phyloP scores from a whole-genome alignment of 352 stramenopile species.

The Discostella stelligera region DNA sequence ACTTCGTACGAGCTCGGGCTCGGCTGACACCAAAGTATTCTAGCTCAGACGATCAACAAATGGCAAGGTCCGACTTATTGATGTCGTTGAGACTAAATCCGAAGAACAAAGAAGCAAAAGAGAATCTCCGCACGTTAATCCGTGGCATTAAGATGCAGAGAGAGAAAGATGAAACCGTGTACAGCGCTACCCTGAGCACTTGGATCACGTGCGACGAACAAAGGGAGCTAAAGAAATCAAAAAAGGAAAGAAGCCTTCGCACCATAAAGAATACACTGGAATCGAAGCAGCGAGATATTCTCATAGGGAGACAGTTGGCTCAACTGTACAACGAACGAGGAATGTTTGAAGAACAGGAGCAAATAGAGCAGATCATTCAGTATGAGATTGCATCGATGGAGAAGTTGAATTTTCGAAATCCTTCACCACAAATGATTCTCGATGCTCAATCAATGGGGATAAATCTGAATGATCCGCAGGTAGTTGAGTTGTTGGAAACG shows the following conservation, averaged over 20 bases:
- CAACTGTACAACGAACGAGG: constrained; percentile 44
- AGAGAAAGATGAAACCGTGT: constrained; percentile 41
- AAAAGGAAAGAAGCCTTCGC: constrained; percentile 3
- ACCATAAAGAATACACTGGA: constrained; percentile 18
- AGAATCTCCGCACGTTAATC: constrained; percentile 23
- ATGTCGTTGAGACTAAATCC: constrained; percentile 27
- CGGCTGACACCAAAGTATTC: constrained; percentile 36
- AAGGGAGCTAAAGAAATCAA: constrained; percentile 23
- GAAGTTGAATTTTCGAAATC: constrained; percentile 50
- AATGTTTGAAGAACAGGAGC: constrained; percentile 35
- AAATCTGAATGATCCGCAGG: constrained; percentile 40
- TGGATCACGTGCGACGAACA: constrained; percentile 41
- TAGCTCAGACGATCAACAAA: constrained; percentile 27
- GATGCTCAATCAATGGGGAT: constrained; percentile 49
- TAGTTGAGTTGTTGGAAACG: constrained; percentile 36
- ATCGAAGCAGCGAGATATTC: constrained; percentile 35
- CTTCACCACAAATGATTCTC: constrained; percentile 47
- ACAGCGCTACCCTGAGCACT: constrained; percentile 45
- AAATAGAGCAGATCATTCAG: constrained; percentile 34
- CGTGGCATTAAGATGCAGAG: constrained; percentile 28
- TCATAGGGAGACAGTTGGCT: constrained; percentile 27
- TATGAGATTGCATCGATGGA: constrained; percentile 3
- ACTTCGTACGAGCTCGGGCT: constrained; percentile 39
- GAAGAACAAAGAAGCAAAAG: constrained; percentile 33
- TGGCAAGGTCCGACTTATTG: constrained; percentile 31